Evolutionary conservation across 441 rosid species (phyloP).

Genomic region (Euphorbia celastroides): DNA sequence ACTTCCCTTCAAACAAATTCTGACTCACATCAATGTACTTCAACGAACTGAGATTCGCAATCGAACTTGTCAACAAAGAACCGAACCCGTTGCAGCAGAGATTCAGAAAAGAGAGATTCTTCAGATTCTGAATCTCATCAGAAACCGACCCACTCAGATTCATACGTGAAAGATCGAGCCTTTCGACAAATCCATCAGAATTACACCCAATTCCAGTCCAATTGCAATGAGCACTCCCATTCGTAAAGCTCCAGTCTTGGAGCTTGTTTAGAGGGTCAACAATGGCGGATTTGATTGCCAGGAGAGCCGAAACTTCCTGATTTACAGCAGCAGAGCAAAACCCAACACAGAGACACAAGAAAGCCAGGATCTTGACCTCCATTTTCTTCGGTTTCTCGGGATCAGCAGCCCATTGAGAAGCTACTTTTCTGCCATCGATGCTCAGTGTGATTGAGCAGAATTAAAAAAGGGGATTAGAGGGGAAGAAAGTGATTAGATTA

Average conservation of each 20-base stretch:
- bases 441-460: not conserved
- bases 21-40: constrained; percentile 65
- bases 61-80: constrained; percentile 37
- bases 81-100: constrained; percentile 66
- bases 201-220: constrained; percentile 87
- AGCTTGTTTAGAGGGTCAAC: constrained; percentile 57
- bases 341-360: constrained; percentile 37
- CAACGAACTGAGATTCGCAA: constrained; percentile 48
- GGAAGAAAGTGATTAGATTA: constrained; percentile 25
- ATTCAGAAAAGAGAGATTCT: constrained; percentile 52
- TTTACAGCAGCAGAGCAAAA: constrained; percentile 25
- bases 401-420: constrained; percentile 4
- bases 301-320: constrained; percentile 47
- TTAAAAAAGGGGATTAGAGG: constrained; percentile 32
- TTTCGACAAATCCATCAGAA: constrained; percentile 54
- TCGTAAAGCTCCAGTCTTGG: constrained; percentile 55
- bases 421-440: constrained; percentile 30
- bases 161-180: constrained; percentile 68
- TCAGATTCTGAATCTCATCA: constrained; percentile 44
- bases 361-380: constrained; percentile 29
- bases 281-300: constrained; percentile 50
- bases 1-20: constrained; percentile 51
- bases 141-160: constrained; percentile 71
- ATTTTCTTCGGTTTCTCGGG: constrained; percentile 23
- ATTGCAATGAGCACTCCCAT: constrained; percentile 42